phyloP scores from a whole-genome alignment of 305 asterid genomes.

The Fraxinus platypoda region DNA sequence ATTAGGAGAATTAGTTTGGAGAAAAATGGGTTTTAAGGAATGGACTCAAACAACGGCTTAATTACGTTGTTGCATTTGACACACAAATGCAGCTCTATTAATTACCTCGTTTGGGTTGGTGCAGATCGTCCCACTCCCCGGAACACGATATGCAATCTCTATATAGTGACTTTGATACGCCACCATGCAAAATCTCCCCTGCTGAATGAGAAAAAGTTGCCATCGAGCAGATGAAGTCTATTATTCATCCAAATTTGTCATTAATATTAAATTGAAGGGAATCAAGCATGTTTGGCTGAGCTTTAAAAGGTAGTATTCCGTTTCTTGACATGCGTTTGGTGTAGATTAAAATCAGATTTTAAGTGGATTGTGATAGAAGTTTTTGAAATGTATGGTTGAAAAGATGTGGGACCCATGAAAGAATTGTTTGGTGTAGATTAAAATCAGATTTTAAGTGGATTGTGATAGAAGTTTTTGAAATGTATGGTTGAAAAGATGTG shows the following conservation, averaged over 20 bases:
- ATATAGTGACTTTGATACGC: conserved; percentile 27
- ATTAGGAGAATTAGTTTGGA: no score
- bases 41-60: neutral
- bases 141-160: conserved; percentile 28
- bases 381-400: no score
- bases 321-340: neutral
- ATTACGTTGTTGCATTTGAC: neutral
- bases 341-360: no score
- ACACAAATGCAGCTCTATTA: neutral
- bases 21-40: no score
- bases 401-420: no score
- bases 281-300: neutral
- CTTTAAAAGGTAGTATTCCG: neutral
- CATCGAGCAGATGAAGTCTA: neutral
- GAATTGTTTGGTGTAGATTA: no score
- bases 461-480: no score
- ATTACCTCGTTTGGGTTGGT: conserved; percentile 42
- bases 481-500: no score
- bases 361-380: no score
- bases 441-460: no score
- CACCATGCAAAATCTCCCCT: conserved; percentile 22
- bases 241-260: neutral
- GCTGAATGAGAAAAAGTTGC: conserved; percentile 17
- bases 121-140: conserved; percentile 21
- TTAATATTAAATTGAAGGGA: neutral